Evolutionary conservation across 2,329 filamentous ascomycete species (phyloP), one percentile per base, ranked within the genome.

Genomic region (Ramularia endophylla): DNA sequence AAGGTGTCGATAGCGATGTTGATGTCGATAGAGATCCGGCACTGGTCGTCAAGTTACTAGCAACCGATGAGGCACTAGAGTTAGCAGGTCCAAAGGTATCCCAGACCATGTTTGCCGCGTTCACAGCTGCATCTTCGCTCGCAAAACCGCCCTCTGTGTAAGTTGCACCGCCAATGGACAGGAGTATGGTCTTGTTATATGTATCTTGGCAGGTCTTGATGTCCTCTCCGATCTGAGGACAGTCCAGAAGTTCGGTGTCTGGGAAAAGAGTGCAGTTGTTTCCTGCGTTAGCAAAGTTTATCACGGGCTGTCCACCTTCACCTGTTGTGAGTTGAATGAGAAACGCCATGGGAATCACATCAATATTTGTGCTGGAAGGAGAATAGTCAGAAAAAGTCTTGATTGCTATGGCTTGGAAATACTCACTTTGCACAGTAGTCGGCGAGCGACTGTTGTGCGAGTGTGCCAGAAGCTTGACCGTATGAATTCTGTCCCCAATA

Each of bases 81-180:
- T 20, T 27, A 16, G 27, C 57, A 4, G 83, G 79, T 2, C 84
- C 84, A 59, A 87, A 87, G 48, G 80, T 82, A 37, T 75, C 68
- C 83, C 83, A 88, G 42, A 88, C 65, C 15, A 74, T 68, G 40
- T 81, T 64, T 0, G 83, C 84, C 2, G 75, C 75, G 1, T 66
- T 57, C 15, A 68, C 59, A 5, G 82, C 82, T 0, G 68, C 72
- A 0, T 62, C 49, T 1, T 67, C 52, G n/a, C 70, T 74, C 27
- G 62, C 55, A 66, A 85, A 85, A 18, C 81, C 81, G 22, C 78
- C 81, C 59, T 85, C 80, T 13, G 69, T 77, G 61, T 85, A 85
- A 1, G 80, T 81, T 2, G 78, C 78, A 22, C 85, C 83, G 13
- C 83, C 84, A 32, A 88, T 70, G 2, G 83, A 87, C 8, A 88